Evolutionary conservation across 1,139 yeast genomes (phyloP).

Genomic region (Williopsis jadinii): DNA sequence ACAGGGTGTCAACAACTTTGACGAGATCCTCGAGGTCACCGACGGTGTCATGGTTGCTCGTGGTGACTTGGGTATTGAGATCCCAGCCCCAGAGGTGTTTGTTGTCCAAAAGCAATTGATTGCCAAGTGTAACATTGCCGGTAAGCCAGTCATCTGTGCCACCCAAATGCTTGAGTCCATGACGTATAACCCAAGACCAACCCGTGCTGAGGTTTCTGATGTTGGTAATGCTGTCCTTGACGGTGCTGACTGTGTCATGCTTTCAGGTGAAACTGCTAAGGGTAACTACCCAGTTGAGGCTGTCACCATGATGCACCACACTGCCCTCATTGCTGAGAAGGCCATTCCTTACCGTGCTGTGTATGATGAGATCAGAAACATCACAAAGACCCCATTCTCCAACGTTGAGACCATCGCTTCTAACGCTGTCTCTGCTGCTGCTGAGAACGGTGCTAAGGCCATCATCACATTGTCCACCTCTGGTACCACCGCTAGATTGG

Average conservation of each 20-base stretch:
- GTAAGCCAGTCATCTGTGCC: conserved; percentile 99
- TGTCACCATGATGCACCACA: conserved; percentile 98
- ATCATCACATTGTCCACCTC: conserved; percentile 93
- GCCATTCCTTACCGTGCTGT: conserved; percentile 86
- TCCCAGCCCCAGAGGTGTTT: conserved; percentile 98
- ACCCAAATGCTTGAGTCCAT: conserved; percentile 99
- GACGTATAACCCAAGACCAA: conserved; percentile 99
- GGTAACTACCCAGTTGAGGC: conserved; percentile 98
- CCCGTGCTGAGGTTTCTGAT: conserved; percentile 99
- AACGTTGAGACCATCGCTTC: conserved; percentile 97
- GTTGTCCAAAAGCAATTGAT: conserved; percentile 98
- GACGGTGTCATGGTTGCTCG: conserved; percentile 99
- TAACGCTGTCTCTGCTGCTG: conserved; percentile 93
- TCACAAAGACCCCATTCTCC: conserved; percentile 83
- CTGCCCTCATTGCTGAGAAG: conserved; percentile 93
- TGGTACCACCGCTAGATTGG: conserved; percentile 92
- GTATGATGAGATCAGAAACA: conserved; percentile 82
- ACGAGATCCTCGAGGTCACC: conserved; percentile 86
- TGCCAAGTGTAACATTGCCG: conserved; percentile 98
- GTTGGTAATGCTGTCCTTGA: conserved; percentile 98
- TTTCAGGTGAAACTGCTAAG: conserved; percentile 99
- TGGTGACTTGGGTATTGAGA: conserved; percentile 99
- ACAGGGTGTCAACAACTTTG: conserved; percentile 99
- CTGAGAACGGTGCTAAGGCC: conserved; percentile 96
- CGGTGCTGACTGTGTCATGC: conserved; percentile 99